These are phyloP conservation scores for Candida berthetii DNA, from an alignment of 805 yeast species.

Conservation along the genomic window DNA sequence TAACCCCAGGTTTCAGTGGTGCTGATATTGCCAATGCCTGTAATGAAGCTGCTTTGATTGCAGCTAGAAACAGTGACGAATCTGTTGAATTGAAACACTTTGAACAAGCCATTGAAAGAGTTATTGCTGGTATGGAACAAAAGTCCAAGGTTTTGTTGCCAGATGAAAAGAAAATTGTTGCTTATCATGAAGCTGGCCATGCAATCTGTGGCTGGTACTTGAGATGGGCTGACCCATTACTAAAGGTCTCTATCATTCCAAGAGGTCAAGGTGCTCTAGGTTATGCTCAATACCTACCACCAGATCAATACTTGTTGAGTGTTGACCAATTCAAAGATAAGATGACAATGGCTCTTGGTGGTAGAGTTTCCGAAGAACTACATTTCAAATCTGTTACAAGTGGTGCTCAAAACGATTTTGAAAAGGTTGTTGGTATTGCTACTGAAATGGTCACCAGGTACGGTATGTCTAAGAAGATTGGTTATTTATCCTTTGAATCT, in stretches of 20 bases:
- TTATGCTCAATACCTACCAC: constrained; percentile 93
- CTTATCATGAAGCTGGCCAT: constrained; percentile 96
- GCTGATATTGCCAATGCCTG: constrained; percentile 95
- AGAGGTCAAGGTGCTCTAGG: constrained; percentile 94
- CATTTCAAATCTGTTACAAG: constrained; percentile 84
- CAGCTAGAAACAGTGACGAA: constrained; percentile 70
- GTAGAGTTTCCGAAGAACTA: constrained; percentile 86
- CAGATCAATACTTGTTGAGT: constrained; percentile 75
- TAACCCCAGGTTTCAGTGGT: constrained; percentile 95
- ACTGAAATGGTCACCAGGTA: constrained; percentile 81
- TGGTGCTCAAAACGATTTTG: constrained; percentile 91
- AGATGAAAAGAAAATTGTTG: constrained; percentile 80
- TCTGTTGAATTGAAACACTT: constrained; percentile 66
- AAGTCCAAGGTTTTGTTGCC: constrained; percentile 73
- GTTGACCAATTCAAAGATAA: constrained; percentile 73
- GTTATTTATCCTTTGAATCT: constrained; percentile 52
- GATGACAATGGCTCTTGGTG: constrained; percentile 94
- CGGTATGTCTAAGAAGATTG: constrained; percentile 84
- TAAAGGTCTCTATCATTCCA: constrained; percentile 92
- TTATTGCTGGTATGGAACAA: constrained; percentile 89
- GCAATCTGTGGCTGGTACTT: constrained; percentile 95
- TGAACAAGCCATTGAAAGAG: constrained; percentile 91
- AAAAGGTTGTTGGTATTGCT: constrained; percentile 86
- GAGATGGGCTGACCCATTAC: constrained; percentile 81
- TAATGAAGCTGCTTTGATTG: constrained; percentile 91